phyloP scores from a whole-genome alignment of 192 early-diverging fungal genomes.

The Mortierella claussenii region DNA sequence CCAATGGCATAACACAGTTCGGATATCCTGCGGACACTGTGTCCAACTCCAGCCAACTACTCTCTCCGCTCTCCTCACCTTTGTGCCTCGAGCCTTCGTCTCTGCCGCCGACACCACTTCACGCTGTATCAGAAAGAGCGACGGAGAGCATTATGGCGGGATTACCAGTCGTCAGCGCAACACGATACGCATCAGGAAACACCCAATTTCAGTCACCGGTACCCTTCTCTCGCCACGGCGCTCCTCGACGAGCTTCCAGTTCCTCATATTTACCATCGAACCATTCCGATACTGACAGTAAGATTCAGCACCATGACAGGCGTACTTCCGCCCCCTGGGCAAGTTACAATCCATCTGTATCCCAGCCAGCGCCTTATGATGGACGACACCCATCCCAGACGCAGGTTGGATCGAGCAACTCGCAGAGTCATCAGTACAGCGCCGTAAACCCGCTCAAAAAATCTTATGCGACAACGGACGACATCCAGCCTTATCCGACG shows the following conservation, averaged over 20 bases:
- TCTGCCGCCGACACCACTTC: constrained; percentile 40
- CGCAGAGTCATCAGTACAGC: constrained; percentile 15
- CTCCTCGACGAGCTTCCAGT: constrained; percentile 35
- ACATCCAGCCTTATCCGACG: constrained; percentile 19
- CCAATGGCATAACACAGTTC: constrained; percentile 9
- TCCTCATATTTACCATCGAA: constrained; percentile 37
- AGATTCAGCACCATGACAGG: constrained; percentile 23
- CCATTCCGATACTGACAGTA: constrained; percentile 17
- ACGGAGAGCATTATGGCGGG: constrained; percentile 16
- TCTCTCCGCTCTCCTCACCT: constrained; percentile 42
- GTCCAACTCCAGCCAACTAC: constrained; percentile 23
- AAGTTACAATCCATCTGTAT: constrained; percentile 8
- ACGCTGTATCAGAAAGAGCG: constrained; percentile 15
- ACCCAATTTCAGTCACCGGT: constrained; percentile 20
- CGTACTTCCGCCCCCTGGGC: constrained; percentile 40
- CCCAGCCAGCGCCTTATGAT: constrained; percentile 11
- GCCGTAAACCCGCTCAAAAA: constrained; percentile 8
- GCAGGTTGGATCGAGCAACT: constrained; percentile 2
- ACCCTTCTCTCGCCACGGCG: constrained; percentile 13
- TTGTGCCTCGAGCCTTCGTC: constrained; percentile 28
- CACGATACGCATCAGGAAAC: constrained; percentile 12
- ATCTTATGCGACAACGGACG: constrained; percentile 19
- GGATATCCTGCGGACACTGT: constrained; percentile 12
- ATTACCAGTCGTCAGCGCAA: not conserved
- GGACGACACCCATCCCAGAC: constrained; percentile 9